Base-by-base conservation (phyloP, 2,329 filamentous ascomycete species). In the Calycina marina region DNA sequence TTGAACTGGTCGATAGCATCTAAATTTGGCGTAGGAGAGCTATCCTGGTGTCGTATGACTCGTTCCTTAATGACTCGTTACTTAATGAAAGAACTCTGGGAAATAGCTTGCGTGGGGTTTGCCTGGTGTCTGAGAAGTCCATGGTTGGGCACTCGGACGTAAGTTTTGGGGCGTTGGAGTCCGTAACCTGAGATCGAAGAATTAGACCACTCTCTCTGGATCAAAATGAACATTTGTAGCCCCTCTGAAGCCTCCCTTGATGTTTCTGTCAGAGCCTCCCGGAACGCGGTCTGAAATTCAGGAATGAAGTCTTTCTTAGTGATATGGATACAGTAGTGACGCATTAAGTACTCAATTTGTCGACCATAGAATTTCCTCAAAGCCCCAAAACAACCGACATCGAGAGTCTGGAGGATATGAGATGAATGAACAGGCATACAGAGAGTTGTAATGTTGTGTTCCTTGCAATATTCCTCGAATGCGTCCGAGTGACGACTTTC, bases 351-450 rank as follows among this genome's bases (percentile, higher is more conserved):
- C 13, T 29, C 14, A 17, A 29, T 29, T 29, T 29, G 14, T 12
- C 28, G 28, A 29, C 28, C 16, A 12, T 15, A 29, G 14, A 15
- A 14, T 17, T 29, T 29, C 28, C 17, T 29, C 14, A 29, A 13
- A 10, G 28, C 43, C 16, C 38, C 30, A 39, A 56, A 57, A 34
- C 45, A 50, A 25, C 42, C 46, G 11, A 56, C 42, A 27, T 34
- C 17, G 14, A 34, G 13, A 18, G 4, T 16, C 17, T 28, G 14
- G 11, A 34, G 24, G 5, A 34, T 12, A 15, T 34, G 14, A 29
- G 25, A 28, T 12, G 25, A 34, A 20, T 28, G 25, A 34, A 16
- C 3, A 28, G 25, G 31, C 17, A 34, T 34, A 28, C 14, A 34
- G 17, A 34, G 18, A 20, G 14, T 30, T 5, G 28, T 30, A 20